These are phyloP conservation scores for Aristolochia californica DNA, from an alignment of 164 flowering plant species.

Conservation along the genomic window DNA sequence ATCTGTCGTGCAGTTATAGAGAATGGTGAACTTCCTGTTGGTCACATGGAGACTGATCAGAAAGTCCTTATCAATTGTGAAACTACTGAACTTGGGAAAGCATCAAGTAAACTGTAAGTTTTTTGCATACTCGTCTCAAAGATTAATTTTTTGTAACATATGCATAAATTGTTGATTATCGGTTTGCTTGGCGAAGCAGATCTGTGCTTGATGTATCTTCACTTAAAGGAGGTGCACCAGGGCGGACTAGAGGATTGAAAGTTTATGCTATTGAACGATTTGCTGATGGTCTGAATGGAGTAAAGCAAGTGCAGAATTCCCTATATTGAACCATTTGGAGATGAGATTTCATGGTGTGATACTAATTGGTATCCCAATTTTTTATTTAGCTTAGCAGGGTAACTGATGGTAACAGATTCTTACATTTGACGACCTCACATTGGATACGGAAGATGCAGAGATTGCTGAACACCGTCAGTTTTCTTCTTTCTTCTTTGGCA, in stretches of 20 bases:
- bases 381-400: neutral
- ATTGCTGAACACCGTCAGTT: neutral
- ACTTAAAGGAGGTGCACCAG: constrained; percentile 85
- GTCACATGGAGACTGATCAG: constrained; percentile 24
- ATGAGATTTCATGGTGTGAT: neutral
- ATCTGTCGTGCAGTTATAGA: constrained; percentile 21
- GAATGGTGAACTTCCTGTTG: constrained; percentile 23
- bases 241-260: constrained; percentile 73
- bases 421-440: neutral
- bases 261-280: constrained; percentile 30
- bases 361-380: constrained; percentile 1
- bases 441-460: neutral
- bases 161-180: neutral
- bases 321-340: neutral
- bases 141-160: neutral
- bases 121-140: neutral
- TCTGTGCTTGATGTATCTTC: constrained; percentile 61
- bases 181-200: constrained; percentile 26
- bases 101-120: constrained; percentile 38
- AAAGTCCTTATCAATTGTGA: constrained; percentile 37
- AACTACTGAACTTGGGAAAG: constrained; percentile 23
- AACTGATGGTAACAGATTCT: neutral
- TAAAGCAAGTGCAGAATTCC: constrained; percentile 10
- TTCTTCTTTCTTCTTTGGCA: neutral
- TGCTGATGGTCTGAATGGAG: constrained; percentile 24